A percentile compares a stretch with the other conserved stretches of the same genome.
Evolutionary conservation across 2,329 filamentous ascomycete genomes (phyloP).

Genomic region (Chrysosporium keratinophilum): DNA sequence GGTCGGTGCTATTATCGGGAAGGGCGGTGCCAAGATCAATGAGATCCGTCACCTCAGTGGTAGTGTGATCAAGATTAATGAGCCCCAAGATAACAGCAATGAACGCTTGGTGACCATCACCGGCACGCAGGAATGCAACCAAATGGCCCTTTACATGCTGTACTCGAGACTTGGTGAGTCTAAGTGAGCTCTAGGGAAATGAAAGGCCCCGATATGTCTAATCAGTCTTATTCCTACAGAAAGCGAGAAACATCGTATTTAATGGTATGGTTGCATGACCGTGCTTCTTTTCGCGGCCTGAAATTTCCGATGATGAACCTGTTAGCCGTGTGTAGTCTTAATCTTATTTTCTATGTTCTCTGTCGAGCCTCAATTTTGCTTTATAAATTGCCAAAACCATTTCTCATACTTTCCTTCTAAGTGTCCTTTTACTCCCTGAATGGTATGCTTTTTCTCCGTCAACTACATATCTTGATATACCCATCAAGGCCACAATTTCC

Average conservation of each 20-base stretch:
- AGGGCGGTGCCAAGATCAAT: conserved; percentile 98
- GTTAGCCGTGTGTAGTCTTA: neutral
- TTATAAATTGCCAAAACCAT: neutral
- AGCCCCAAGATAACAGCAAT: conserved; percentile 97
- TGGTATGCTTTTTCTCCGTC: neutral
- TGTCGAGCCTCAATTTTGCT: neutral
- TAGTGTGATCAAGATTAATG: conserved; percentile 99
- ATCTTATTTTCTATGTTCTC: neutral
- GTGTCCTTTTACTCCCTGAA: conserved; percentile 5
- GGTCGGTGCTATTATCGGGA: conserved; percentile 98
- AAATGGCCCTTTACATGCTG: conserved; percentile 99
- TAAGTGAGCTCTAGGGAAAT: neutral
- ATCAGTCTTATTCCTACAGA: conserved; percentile 39
- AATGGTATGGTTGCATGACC: conserved; percentile 13
- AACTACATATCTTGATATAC: neutral
- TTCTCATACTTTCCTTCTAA: neutral
- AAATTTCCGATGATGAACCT: neutral
- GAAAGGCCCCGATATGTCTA: conserved; percentile 1
- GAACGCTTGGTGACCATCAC: conserved; percentile 96
- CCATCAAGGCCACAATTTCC: too few relatives aligned
- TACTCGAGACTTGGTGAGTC: conserved; percentile 85
- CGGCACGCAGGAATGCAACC: conserved; percentile 94
- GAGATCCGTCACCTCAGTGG: conserved; percentile 95
- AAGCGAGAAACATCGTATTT: conserved; percentile 67
- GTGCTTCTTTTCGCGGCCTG: neutral